Conservation (phyloP, 2,329 filamentous ascomycete genomes). For the Hypoxylon sp. region DNA sequence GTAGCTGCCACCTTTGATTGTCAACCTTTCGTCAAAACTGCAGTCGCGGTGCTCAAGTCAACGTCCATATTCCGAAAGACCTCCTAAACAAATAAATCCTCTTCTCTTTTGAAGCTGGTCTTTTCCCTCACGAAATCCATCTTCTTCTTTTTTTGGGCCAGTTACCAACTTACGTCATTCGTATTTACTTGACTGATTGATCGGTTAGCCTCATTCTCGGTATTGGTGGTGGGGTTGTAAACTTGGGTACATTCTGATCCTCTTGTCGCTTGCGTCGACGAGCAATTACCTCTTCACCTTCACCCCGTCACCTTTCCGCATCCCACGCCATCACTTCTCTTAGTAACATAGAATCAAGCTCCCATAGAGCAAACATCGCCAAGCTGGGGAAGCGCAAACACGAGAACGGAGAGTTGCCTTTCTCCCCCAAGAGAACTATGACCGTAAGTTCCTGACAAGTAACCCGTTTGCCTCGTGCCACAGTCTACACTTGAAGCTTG, state of each 20-base stretch:
- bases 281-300: constrained; percentile 9
- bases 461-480: neutral
- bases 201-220: constrained; percentile 34
- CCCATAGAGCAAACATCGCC: constrained; percentile 53
- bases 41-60: constrained; percentile 15
- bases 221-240: constrained; percentile 45
- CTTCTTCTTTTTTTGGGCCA: constrained; percentile 23
- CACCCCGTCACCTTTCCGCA: neutral
- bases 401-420: constrained; percentile 71
- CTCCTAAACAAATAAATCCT: constrained; percentile 3
- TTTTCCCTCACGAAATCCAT: constrained; percentile 11
- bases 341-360: constrained; percentile 28
- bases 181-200: constrained; percentile 30
- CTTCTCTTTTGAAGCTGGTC: constrained; percentile 36
- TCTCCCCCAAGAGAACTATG: constrained; percentile 73
- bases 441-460: constrained; percentile 63
- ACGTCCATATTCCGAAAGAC: constrained; percentile 9
- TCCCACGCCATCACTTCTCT: constrained; percentile 8
- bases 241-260: constrained; percentile 40
- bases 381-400: constrained; percentile 79
- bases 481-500: neutral
- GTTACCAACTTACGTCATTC: constrained; percentile 40
- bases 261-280: constrained; percentile 17
- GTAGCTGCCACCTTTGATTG: constrained; percentile 24
- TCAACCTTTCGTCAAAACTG: constrained; percentile 17